Evolutionary conservation across 108 stramenopile genomes (phyloP), one percentile per base, ranked within the genome.

Genomic region (Cyclostephanos tholiformis): DNA sequence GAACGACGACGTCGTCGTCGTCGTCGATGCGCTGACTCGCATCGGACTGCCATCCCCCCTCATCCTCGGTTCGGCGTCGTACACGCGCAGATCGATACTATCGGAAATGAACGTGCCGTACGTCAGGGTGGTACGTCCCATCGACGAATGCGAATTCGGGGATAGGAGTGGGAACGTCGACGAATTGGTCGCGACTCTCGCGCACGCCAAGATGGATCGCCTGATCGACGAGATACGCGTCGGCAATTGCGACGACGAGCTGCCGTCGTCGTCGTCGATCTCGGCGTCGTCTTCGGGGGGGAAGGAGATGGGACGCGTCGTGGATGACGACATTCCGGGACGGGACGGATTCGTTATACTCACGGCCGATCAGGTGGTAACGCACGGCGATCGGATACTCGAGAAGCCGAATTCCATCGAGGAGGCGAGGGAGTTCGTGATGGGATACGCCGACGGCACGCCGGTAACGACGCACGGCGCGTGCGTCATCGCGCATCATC

Each of bases 81-180:
- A 91, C 72, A 91, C 93, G 4, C 88, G 93, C n/a, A 92, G 89
- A 63, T 65, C 89, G 10, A 91, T 95, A 43, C 65, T 95, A 22
- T 69, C 76, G n/a, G 91, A 95, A 85, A 91, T 95, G 91, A 80
- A 82, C 16, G 75, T 95, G 22, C 77, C 77, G 22, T 91, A 75
- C 76, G 71, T 76, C 35, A 71, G 84, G 22, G n/a, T 90, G 17
- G 87, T 88, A 0, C 84, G 90, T 14, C 84, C 89, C 11, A 95
- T 95, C 71, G 93, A 95, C 66, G 93, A 95, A 75, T 79, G 86
- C 69, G 61, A 55, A 12, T 32, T 95, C 32, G 93, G 93, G 10
- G 87, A 92, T 83, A 84, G 91, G 17, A 53, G 67, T 30, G 76
- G 77, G 49, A 16, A 44, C 25, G 87, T 90, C 3, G 22, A 49